A percentile compares a stretch with the other conserved stretches of the same genome.
phyloP scores from a whole-genome alignment of 768 basidiomycete species.

The Candolleomyces efflorescens region DNA sequence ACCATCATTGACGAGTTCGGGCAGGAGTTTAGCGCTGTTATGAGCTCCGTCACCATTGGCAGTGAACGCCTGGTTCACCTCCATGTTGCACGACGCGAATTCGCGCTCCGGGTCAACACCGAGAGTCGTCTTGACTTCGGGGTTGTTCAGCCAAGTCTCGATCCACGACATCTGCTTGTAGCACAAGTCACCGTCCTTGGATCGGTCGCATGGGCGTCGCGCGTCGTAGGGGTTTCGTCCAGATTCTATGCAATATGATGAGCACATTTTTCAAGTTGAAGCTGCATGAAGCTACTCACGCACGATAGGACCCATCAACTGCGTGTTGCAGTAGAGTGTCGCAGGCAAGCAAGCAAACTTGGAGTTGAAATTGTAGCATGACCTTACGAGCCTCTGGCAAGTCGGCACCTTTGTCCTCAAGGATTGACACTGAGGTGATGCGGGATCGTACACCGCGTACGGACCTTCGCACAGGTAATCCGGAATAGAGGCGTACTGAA shows the following conservation, averaged over 20 bases:
- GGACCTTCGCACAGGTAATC: conserved; percentile 83
- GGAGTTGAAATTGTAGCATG: conserved; percentile 62
- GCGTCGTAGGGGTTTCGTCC: conserved; percentile 91
- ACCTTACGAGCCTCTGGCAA: conserved; percentile 69
- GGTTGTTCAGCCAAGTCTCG: conserved; percentile 82
- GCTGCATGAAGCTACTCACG: conserved; percentile 42
- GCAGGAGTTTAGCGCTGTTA: conserved; percentile 74
- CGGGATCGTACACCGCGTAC: conserved; percentile 71
- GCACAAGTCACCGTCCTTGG: conserved; percentile 68
- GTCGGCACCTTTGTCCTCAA: conserved; percentile 63
- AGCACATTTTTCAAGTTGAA: background rate
- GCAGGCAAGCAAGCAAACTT: conserved; percentile 72
- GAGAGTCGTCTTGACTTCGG: conserved; percentile 71
- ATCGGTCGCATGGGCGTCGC: conserved; percentile 65
- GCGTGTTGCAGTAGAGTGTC: conserved; percentile 71
- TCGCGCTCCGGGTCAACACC: conserved; percentile 58
- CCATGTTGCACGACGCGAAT: conserved; percentile 73
- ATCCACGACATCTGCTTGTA: conserved; percentile 83
- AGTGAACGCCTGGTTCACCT: conserved; percentile 77
- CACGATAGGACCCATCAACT: conserved; percentile 67
- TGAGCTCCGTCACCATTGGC: conserved; percentile 85
- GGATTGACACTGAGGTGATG: conserved; percentile 61
- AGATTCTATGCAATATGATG: conserved; percentile 37
- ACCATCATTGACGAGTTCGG: conserved; percentile 78
- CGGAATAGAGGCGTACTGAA: conserved; percentile 76